A percentile compares a stretch with the other conserved stretches of the same genome.
Conservation (phyloP, 1,284 basidiomycete genomes). For the Vanrija humicola region DNA sequence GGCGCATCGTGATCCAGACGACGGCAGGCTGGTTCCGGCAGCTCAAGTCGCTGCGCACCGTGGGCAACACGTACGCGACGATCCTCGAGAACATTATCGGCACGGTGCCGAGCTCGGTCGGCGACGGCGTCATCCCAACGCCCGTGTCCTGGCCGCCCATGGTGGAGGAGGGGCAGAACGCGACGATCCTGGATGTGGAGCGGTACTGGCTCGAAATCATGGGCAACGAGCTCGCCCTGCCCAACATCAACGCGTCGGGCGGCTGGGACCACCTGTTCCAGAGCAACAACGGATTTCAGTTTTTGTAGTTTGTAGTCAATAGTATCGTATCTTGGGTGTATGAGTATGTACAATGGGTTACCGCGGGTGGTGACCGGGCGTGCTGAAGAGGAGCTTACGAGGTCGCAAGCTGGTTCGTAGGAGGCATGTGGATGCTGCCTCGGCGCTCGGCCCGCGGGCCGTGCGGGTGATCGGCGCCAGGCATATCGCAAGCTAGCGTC, state of each 20-base stretch:
- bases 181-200: constrained; percentile 12
- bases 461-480: too few species aligned
- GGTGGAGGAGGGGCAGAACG: neutral
- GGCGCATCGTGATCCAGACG: constrained; percentile 4
- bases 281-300: too few species aligned
- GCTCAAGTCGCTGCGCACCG: constrained; percentile 6
- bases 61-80: neutral
- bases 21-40: constrained; percentile 16
- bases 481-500: too few species aligned
- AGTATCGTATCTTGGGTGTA: too few species aligned
- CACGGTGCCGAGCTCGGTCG: constrained; percentile 3
- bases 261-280: neutral
- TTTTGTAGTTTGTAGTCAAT: too few species aligned
- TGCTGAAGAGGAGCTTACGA: too few species aligned
- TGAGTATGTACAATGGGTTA: too few species aligned
- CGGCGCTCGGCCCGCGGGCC: too few species aligned
- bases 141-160: neutral
- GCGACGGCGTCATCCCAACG: constrained; percentile 11
- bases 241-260: neutral
- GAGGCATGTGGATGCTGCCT: too few species aligned
- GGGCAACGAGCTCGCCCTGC: constrained; percentile 8
- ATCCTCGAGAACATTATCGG: constrained; percentile 6
- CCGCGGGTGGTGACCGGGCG: too few species aligned
- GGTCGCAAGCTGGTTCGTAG: too few species aligned
- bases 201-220: constrained; percentile 18